Base-by-base conservation (phyloP, 495 filamentous ascomycete species). In the Talaromyces proteolyticus region DNA sequence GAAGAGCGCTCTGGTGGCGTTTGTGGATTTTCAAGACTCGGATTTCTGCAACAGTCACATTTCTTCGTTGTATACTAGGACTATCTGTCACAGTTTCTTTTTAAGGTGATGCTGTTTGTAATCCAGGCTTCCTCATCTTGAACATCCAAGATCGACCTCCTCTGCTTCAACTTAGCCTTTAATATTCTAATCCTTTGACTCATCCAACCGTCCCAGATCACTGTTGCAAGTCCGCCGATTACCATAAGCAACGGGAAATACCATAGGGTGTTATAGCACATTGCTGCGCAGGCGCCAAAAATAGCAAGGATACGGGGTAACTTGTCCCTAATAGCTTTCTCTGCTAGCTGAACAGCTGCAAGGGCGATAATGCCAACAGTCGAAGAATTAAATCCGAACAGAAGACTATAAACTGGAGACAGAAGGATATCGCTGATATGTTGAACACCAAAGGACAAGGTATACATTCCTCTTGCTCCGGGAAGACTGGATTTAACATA, bases 351-450 rank as follows among this genome's bases (percentile, higher is more conserved):
- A 1, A 90, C 83, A 1, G 86, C 87, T 0, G 89, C 87, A 3
- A 94, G 65, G 0, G 86, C 86, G 50, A 94, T 85, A 37, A 92
- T 83, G 1, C 88, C 89, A 0, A 94, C 89, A 0, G 82, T 88
- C 1, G 87, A 78, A 0, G 86, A 77, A 57, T 94, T 94, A 22
- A 94, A 74, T 0, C 88, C 88, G 0, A 86, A 89, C 0, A 94
- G 72, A 3, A 92, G 69, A 0, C 86, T 85, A 59, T 91, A 92
- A 5, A 84, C 88, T 0, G 79, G 75, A 1, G 53, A 53, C 0
- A 88, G 88, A 6, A 93, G 75, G 0, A 69, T 73, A 5, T 79
- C 70, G 17, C 66, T 63, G 21, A 91, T 79, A 17, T 71, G 76
- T 12, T 79, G 72, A 11, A 92, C 75, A 17, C 87, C 88, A 8